Percentiles rank a stretch among this genome's conserved stretches.
These are phyloP conservation scores for Pterulicium gracile DNA, from an alignment of 1,284 basidiomycete species.

Conservation along the genomic window DNA sequence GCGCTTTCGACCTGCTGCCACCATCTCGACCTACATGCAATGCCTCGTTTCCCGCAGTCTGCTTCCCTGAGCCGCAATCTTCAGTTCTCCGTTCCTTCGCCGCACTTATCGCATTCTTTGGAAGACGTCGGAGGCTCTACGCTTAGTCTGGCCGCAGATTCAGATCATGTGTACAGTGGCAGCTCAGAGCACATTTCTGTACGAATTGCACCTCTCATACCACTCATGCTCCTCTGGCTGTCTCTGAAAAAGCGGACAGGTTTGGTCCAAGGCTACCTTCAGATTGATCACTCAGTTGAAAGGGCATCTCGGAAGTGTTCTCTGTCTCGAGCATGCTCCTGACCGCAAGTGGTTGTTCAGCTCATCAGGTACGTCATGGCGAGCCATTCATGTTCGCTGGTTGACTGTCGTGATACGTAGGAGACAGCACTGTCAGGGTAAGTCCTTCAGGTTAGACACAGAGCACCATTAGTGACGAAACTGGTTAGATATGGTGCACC, in stretches of 20 bases:
- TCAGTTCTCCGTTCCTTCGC: constrained; percentile 24
- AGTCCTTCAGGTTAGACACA: constrained; percentile 12
- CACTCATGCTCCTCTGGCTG: constrained; percentile 1
- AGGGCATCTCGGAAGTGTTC: constrained; percentile 81
- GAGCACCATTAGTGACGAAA: too few species aligned
- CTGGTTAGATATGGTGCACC: constrained; percentile 82
- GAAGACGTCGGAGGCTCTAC: constrained; percentile 60
- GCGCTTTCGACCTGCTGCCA: too few species aligned
- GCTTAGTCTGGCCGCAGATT: constrained; percentile 66
- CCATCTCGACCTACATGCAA: too few species aligned
- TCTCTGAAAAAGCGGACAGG: constrained; percentile 30
- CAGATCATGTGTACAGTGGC: constrained; percentile 72
- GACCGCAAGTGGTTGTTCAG: constrained; percentile 82
- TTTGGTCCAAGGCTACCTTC: constrained; percentile 72
- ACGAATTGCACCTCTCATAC: constrained; percentile 14
- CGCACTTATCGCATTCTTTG: constrained; percentile 57
- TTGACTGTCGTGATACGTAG: too few species aligned
- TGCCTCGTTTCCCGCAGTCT: background rate
- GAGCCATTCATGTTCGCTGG: too few species aligned
- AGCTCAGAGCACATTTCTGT: constrained; percentile 72
- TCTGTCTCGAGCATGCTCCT: constrained; percentile 71
- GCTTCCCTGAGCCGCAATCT: constrained; percentile 50
- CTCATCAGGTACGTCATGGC: constrained; percentile 73
- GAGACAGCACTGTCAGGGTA: constrained; percentile 79
- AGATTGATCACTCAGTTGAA: constrained; percentile 61